Evolutionary conservation across 495 filamentous ascomycete genomes (phyloP).

Genomic region (Viridothelium virens): DNA sequence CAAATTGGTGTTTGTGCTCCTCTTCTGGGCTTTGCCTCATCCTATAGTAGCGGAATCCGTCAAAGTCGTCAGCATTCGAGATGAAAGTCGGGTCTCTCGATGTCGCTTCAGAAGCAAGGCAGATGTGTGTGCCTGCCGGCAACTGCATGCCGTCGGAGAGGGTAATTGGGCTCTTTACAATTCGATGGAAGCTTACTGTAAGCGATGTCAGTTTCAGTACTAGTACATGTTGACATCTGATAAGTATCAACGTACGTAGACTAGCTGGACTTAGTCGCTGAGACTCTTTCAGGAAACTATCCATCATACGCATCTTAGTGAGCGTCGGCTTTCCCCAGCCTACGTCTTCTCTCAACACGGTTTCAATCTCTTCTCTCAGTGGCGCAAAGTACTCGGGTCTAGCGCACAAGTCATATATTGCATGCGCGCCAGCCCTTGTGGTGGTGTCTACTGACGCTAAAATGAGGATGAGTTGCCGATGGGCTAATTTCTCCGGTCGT

Average conservation of each 20-base stretch:
- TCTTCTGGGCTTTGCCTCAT: conserved; percentile 35
- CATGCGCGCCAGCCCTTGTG: conserved; percentile 6
- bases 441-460: conserved; percentile 14
- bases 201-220: too few relatives aligned
- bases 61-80: conserved; percentile 9
- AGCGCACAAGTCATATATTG: conserved; percentile 42
- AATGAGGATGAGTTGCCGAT: not conserved
- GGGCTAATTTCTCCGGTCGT: not conserved
- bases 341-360: conserved; percentile 35
- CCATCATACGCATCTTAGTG: conserved; percentile 42
- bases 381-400: conserved; percentile 40
- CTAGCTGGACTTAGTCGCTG: conserved; percentile 39
- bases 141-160: too few relatives aligned
- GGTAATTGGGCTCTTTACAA: too few relatives aligned
- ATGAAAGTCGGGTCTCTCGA: too few relatives aligned
- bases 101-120: too few relatives aligned
- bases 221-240: too few relatives aligned
- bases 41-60: conserved; percentile 43
- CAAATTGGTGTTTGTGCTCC: conserved; percentile 37
- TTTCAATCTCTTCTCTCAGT: conserved; percentile 47
- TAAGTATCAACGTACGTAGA: too few relatives aligned
- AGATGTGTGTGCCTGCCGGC: too few relatives aligned
- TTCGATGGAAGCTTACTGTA: too few relatives aligned
- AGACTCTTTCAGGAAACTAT: conserved; percentile 50
- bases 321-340: conserved; percentile 37